Evolutionary conservation across 2,329 filamentous ascomycete species (phyloP), one percentile per base, ranked within the genome.

Genomic region (Trichoderma atrobrunneum): DNA sequence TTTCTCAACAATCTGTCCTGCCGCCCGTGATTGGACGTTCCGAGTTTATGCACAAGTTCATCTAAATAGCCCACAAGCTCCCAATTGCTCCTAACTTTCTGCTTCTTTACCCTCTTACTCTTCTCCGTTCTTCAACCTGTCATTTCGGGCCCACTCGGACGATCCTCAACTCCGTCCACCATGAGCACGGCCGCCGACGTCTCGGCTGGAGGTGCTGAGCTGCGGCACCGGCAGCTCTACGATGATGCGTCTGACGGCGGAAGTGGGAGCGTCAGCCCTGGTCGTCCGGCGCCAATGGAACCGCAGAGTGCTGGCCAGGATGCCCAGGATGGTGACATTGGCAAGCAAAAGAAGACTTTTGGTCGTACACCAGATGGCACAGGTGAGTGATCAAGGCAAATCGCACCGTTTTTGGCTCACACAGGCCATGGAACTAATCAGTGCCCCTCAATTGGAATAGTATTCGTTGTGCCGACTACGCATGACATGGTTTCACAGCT

Each of bases 401-500:
- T 59, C 34, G 7, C 14, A 30, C 72, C 18, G 8, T 36, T 56
- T 12, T 12, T 12, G 32, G 30, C 48, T 21, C 39, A 14, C 30
- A n/a, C 48, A 43, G 11, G 67, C 43, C 57, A 10, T 64, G 28
- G 43, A 61, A 60, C 74, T 77, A 73, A 76, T 54, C 54, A 21
- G 14, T 12, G 30, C 72, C 48, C 39, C 30, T 32, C n/a, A n/a
- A 30, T 21, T 24, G 26, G 14, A 7, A 62, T 78, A 98, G 96
- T 97, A 78, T 99, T 99, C 80, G 92, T 94, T 72, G 96, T 99
- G 70, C 96, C 96, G 62, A 91, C 94, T 74, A 99, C 96, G 71
- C 94, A 98, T 86, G 96, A 99, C 84, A 98, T 99, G 96, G 95
- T 99, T 77, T 97, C 95, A 66, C 96, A 98, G 84, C 88, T 99